A percentile compares a stretch with the other conserved stretches of the same genome.
Evolutionary conservation across 2,329 filamentous ascomycete species (phyloP).

Genomic region (Kalmusia sp.): DNA sequence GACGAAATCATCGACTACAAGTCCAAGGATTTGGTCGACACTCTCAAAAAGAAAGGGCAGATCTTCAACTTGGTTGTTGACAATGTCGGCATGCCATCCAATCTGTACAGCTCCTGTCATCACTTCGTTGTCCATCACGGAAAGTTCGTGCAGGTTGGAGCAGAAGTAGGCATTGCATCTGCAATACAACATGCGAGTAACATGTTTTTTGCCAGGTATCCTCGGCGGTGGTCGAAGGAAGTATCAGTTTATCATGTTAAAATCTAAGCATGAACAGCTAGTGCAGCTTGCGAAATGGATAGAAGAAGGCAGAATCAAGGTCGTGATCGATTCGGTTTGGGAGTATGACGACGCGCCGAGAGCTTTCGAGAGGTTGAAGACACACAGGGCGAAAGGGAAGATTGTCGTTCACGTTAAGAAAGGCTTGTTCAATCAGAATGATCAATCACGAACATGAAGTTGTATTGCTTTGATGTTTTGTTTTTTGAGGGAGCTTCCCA

Average conservation of each 20-base stretch:
- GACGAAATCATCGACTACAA: constrained; percentile 70
- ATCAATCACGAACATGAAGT: no score
- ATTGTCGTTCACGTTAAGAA: constrained; percentile 55
- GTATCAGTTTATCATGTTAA: constrained; percentile 48
- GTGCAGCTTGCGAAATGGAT: constrained; percentile 62
- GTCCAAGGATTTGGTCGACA: constrained; percentile 54
- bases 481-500: no score
- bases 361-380: constrained; percentile 66
- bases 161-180: constrained; percentile 20
- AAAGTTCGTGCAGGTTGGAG: constrained; percentile 52
- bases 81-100: constrained; percentile 59
- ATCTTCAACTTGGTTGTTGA: constrained; percentile 65
- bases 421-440: constrained; percentile 9
- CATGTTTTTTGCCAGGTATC: constrained; percentile 52
- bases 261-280: constrained; percentile 54
- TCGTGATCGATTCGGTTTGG: constrained; percentile 63
- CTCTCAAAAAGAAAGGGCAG: constrained; percentile 55
- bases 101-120: constrained; percentile 62
- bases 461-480: no score
- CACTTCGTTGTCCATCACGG: constrained; percentile 58
- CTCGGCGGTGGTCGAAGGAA: constrained; percentile 60
- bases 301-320: constrained; percentile 63
- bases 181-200: constrained; percentile 44
- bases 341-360: constrained; percentile 63
- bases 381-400: constrained; percentile 64